A percentile compares a stretch with the other conserved stretches of the same genome.
phyloP scores from a whole-genome alignment of 129 eudicot genomes.

The Glebionis coronaria region DNA sequence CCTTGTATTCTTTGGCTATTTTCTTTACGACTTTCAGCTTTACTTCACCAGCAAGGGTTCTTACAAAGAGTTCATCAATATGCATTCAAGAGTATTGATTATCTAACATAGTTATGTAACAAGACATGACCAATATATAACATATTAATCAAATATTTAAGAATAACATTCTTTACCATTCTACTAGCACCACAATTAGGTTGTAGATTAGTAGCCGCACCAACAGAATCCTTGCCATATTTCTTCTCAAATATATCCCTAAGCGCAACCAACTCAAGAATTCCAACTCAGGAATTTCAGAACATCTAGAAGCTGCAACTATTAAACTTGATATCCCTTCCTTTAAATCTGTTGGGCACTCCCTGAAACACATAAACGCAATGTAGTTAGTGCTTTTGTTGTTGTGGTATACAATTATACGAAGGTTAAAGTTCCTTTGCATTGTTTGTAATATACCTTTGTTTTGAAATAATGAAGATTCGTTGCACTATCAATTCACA shows the following conservation, averaged over 20 bases:
- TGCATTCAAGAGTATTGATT: no score
- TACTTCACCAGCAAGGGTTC: constrained; percentile 83
- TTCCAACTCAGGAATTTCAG: no score
- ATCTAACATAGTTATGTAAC: no score
- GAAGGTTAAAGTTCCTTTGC: no score
- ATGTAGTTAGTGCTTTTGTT: constrained; percentile 12
- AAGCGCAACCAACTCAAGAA: constrained; percentile 58
- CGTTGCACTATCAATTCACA: no score
- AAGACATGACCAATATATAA: no score
- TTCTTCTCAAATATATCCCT: constrained; percentile 79
- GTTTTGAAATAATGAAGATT: no score
- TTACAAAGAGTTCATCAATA: constrained; percentile 94
- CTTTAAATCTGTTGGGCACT: constrained; percentile 85
- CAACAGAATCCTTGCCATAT: constrained; percentile 90
- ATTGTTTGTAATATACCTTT: no score
- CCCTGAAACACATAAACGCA: constrained; percentile 44
- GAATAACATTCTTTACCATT: constrained; percentile 40
- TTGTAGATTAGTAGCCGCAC: constrained; percentile 86
- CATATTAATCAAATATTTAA: neutral
- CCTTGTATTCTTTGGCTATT: constrained; percentile 92
- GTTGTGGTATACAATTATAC: neutral
- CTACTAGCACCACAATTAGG: constrained; percentile 93
- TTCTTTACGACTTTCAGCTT: constrained; percentile 85
- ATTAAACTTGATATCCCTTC: constrained; percentile 90
- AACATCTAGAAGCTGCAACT: constrained; percentile 85